These are phyloP conservation scores for Tephrocybe sp. DNA, from an alignment of 768 basidiomycete genomes.

Conservation along the genomic window DNA sequence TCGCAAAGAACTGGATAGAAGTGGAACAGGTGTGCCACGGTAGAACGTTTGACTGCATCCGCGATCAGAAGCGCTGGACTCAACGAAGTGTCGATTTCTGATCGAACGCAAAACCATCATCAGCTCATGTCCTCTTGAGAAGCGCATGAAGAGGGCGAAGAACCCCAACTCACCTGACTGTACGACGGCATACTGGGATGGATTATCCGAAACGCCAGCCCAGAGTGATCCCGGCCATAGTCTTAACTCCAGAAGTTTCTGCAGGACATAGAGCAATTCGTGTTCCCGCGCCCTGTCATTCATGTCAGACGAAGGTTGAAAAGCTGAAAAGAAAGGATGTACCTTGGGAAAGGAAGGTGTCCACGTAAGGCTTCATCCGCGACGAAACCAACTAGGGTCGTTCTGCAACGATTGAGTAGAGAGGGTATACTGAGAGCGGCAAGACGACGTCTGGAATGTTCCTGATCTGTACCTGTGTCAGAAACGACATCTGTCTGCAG, in stretches of 20 bases:
- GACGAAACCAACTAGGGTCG: slow-evolving; percentile 68
- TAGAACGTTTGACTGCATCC: slow-evolving; percentile 73
- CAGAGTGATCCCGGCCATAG: slow-evolving; percentile 77
- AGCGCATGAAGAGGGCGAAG: background rate
- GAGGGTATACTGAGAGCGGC: slow-evolving; percentile 73
- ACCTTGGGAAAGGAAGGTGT: slow-evolving; percentile 87
- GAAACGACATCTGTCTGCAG: background rate
- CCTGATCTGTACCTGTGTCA: slow-evolving; percentile 48
- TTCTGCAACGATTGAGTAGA: slow-evolving; percentile 74
- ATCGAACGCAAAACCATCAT: slow-evolving; percentile 6
- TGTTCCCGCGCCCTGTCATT: slow-evolving; percentile 75
- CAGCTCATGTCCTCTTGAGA: too few relatives aligned
- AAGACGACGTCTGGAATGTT: slow-evolving; percentile 59
- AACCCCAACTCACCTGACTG: slow-evolving; percentile 57
- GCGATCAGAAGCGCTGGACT: slow-evolving; percentile 58
- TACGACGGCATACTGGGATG: slow-evolving; percentile 49
- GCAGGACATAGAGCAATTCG: slow-evolving; percentile 82
- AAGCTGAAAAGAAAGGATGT: background rate
- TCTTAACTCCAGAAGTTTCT: slow-evolving; percentile 70
- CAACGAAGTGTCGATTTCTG: slow-evolving; percentile 42
- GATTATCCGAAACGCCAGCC: slow-evolving; percentile 71
- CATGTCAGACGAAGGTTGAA: background rate
- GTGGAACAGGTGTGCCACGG: slow-evolving; percentile 84
- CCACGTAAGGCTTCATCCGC: slow-evolving; percentile 88
- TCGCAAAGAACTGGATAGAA: slow-evolving; percentile 81